These are phyloP conservation scores for Parasarocladium wereldwijsianum DNA, from an alignment of 2,329 filamentous ascomycete species.

Conservation along the genomic window DNA sequence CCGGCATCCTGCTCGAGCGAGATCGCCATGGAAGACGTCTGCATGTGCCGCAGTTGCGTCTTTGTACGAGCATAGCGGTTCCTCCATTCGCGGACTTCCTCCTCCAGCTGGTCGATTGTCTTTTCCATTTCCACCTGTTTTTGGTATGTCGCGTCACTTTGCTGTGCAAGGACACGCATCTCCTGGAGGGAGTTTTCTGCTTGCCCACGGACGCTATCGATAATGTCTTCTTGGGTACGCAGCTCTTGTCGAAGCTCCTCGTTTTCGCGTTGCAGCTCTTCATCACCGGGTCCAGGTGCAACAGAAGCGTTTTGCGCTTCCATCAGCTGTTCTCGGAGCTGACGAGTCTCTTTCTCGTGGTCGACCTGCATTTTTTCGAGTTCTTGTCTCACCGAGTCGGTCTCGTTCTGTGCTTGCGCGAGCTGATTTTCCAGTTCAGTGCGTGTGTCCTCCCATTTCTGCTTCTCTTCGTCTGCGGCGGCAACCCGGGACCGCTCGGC, in stretches of 20 bases:
- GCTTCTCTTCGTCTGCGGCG: constrained; percentile 45
- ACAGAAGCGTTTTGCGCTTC: constrained; percentile 22
- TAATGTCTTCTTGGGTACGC: constrained; percentile 63
- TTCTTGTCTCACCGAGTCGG: constrained; percentile 65
- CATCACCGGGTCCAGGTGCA: constrained; percentile 22
- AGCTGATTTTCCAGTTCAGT: constrained; percentile 58
- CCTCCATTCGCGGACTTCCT: constrained; percentile 81
- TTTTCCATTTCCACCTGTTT: constrained; percentile 66
- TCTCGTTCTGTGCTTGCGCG: constrained; percentile 59
- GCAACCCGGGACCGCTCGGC: constrained; percentile 39
- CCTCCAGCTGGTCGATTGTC: constrained; percentile 62
- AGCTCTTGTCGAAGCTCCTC: constrained; percentile 50
- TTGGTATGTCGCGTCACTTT: constrained; percentile 65
- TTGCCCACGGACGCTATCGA: constrained; percentile 74
- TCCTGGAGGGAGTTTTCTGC: constrained; percentile 73
- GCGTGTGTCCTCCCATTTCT: constrained; percentile 55
- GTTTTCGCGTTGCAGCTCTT: constrained; percentile 53
- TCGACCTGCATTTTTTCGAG: constrained; percentile 58
- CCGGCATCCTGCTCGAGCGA: constrained; percentile 55
- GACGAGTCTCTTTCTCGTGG: constrained; percentile 47
- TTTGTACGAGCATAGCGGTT: constrained; percentile 77
- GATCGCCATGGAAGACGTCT: constrained; percentile 66
- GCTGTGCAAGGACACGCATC: constrained; percentile 75
- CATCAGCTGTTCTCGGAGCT: constrained; percentile 49
- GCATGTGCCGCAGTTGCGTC: constrained; percentile 69